Percentiles rank a stretch among this genome's conserved stretches.
phyloP scores from a whole-genome alignment of 306 rosid genomes.

The Sophora flavescens region DNA sequence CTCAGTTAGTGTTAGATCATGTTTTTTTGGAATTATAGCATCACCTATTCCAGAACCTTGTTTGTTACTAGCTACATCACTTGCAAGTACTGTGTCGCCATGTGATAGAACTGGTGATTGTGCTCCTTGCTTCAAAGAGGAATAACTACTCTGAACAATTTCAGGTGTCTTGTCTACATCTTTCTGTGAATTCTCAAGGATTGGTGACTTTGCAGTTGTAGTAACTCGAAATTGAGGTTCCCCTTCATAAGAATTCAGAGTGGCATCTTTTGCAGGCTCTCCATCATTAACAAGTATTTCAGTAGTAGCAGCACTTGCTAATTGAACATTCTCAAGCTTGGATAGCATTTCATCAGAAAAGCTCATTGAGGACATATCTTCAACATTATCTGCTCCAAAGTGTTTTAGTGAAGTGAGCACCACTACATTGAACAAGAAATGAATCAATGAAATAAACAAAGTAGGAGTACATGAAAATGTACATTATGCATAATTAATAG shows the following conservation, averaged over 20 bases:
- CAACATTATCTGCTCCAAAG: slow-evolving; percentile 38
- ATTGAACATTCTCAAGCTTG: slow-evolving; percentile 12
- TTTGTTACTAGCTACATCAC: slow-evolving; percentile 21
- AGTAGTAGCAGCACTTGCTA: slow-evolving; percentile 36
- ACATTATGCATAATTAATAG: neutral
- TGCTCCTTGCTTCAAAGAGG: slow-evolving; percentile 22
- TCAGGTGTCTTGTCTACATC: slow-evolving; percentile 20
- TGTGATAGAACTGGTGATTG: slow-evolving; percentile 23
- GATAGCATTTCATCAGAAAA: slow-evolving; percentile 36
- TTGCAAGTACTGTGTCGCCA: slow-evolving; percentile 20
- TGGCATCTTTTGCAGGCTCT: slow-evolving; percentile 34
- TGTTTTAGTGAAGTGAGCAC: slow-evolving; percentile 28
- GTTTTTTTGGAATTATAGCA: slow-evolving; percentile 12
- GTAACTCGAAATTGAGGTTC: slow-evolving; percentile 33
- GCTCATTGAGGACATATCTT: slow-evolving; percentile 27
- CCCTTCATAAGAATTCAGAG: slow-evolving; percentile 11
- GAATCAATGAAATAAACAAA: slow-evolving; percentile 13
- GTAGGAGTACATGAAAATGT: slow-evolving; percentile 4
- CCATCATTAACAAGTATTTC: slow-evolving; percentile 22
- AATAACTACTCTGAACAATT: neutral
- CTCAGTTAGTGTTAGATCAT: neutral
- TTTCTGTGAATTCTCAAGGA: slow-evolving; percentile 16
- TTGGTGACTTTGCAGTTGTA: slow-evolving; percentile 16
- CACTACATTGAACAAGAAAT: slow-evolving; percentile 27
- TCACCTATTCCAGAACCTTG: slow-evolving; percentile 9